Evolutionary conservation across 73 alveolate species (phyloP).

Genomic region (Blepharisma japonicum): DNA sequence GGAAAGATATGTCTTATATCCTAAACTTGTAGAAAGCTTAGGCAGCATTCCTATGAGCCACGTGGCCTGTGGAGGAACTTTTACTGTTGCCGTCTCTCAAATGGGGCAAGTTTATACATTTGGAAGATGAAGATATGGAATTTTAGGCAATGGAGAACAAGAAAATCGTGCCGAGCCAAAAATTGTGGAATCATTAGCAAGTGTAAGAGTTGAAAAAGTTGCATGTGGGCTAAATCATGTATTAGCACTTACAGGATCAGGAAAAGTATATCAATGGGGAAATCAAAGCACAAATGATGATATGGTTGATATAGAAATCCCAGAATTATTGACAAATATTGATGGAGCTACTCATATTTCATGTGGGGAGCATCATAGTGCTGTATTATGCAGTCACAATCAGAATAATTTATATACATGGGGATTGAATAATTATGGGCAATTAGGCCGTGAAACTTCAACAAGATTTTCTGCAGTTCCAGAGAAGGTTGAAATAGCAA

Average conservation of each 20-base stretch:
- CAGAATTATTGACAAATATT: constrained; percentile 69
- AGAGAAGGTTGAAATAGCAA: constrained; percentile 64
- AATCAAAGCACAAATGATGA: constrained; percentile 88
- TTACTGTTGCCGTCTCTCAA: neutral
- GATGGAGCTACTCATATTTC: constrained; percentile 62
- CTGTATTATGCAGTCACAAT: constrained; percentile 75
- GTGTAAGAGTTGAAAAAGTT: constrained; percentile 67
- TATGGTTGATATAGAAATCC: constrained; percentile 68
- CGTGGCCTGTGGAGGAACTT: neutral
- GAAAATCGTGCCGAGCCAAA: neutral
- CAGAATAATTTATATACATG: constrained; percentile 86
- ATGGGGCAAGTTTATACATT: neutral
- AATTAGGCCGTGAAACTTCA: constrained; percentile 85
- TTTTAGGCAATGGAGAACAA: neutral
- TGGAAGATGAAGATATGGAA: neutral
- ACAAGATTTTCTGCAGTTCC: constrained; percentile 70
- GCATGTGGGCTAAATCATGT: constrained; percentile 95
- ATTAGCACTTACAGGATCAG: constrained; percentile 75
- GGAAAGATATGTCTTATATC: neutral
- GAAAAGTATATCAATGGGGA: constrained; percentile 92
- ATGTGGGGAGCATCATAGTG: constrained; percentile 95
- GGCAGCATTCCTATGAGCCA: neutral
- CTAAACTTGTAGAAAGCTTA: neutral
- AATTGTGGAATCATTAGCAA: constrained; percentile 50
- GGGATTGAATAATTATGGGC: constrained; percentile 94